These are phyloP conservation scores for Aureobasidium vineae DNA, from an alignment of 2,329 filamentous ascomycete species.

Conservation along the genomic window DNA sequence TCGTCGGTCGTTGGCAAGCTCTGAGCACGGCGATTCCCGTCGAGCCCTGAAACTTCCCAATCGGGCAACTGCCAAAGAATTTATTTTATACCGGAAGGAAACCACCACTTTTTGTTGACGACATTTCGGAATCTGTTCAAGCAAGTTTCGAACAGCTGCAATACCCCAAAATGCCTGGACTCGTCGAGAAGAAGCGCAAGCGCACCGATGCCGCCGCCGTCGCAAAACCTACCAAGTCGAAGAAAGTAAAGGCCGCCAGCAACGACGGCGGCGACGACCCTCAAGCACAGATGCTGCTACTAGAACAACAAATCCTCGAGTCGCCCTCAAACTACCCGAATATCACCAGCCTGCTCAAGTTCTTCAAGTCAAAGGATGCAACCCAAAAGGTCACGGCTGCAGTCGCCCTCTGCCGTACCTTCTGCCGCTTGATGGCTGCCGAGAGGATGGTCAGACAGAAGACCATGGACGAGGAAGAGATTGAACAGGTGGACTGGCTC, in stretches of 20 bases:
- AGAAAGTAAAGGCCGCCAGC: constrained; percentile 36
- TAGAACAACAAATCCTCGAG: constrained; percentile 79
- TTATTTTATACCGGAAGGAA: constrained; percentile 12
- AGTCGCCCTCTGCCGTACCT: constrained; percentile 81
- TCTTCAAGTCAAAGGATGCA: constrained; percentile 50
- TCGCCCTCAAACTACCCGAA: constrained; percentile 92
- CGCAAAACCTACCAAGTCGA: constrained; percentile 39
- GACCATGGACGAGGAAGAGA: constrained; percentile 68
- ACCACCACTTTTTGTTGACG: not conserved
- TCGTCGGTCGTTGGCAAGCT: constrained; percentile 20
- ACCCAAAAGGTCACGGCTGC: constrained; percentile 63
- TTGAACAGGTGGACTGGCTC: constrained; percentile 73
- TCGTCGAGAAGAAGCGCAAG: constrained; percentile 46
- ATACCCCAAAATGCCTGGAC: constrained; percentile 39
- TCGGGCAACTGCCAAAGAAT: constrained; percentile 22
- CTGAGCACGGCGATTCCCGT: constrained; percentile 15
- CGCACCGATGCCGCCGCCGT: constrained; percentile 33
- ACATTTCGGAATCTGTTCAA: not conserved
- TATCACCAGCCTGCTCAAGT: constrained; percentile 68
- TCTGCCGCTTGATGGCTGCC: constrained; percentile 73
- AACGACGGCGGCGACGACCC: constrained; percentile 46
- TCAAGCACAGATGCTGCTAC: constrained; percentile 65
- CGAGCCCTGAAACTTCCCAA: constrained; percentile 15
- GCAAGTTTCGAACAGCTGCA: not conserved
- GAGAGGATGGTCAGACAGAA: constrained; percentile 67